Evolutionary conservation across 1,284 basidiomycete species (phyloP).

Genomic region (Jaminaea rosea): DNA sequence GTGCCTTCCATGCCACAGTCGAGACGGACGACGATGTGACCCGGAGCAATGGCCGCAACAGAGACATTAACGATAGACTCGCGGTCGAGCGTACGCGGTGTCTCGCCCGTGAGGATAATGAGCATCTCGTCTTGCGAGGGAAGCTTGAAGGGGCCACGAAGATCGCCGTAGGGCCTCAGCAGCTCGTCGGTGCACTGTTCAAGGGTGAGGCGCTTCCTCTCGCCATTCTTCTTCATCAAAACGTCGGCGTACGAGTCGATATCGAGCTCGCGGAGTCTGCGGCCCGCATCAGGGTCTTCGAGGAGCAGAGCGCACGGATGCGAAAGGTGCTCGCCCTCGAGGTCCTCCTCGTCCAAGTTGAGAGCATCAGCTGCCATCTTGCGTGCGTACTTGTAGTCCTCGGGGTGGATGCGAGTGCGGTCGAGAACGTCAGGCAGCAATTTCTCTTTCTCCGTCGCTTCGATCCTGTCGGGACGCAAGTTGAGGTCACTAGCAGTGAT

Average conservation of each 20-base stretch:
- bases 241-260: conserved; percentile 94
- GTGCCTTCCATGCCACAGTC: conserved; percentile 68
- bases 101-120: conserved; percentile 93
- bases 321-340: conserved; percentile 36
- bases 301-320: conserved; percentile 58
- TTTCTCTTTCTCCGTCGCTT: conserved; percentile 29
- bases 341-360: conserved; percentile 56
- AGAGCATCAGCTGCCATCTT: conserved; percentile 98
- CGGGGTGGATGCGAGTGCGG: conserved; percentile 89
- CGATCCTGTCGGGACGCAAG: conserved; percentile 45
- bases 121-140: conserved; percentile 73
- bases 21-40: conserved; percentile 60
- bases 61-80: conserved; percentile 75
- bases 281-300: conserved; percentile 67
- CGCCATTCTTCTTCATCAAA: conserved; percentile 55
- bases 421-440: conserved; percentile 74
- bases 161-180: conserved; percentile 73
- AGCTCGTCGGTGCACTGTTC: conserved; percentile 83
- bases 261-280: conserved; percentile 81
- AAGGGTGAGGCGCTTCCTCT: conserved; percentile 66
- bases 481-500: conserved; percentile 61
- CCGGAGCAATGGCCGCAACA: conserved; percentile 57
- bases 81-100: conserved; percentile 63
- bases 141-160: conserved; percentile 60
- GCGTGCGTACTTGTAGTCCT: conserved; percentile 92